A percentile compares a stretch with the other conserved stretches of the same genome.
phyloP scores from a whole-genome alignment of 352 stramenopile genomes.

The Thalassiosira livingstoniorum region DNA sequence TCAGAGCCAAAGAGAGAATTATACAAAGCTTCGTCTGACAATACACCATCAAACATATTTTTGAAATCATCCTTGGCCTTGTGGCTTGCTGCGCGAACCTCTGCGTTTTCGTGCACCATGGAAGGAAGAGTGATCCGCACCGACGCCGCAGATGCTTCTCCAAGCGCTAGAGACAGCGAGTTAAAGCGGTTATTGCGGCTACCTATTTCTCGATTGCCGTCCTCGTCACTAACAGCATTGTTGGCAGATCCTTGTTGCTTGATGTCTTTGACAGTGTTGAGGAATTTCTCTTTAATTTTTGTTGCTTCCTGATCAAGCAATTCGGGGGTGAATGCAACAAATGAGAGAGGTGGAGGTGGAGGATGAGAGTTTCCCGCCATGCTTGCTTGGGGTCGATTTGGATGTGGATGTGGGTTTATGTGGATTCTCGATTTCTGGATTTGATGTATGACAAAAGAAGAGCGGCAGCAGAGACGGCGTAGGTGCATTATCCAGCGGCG shows the following conservation, averaged over 20 bases:
- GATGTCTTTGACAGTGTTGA: background rate
- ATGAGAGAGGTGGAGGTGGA: conserved; percentile 10
- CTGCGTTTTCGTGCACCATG: conserved; percentile 38
- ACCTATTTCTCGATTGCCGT: background rate
- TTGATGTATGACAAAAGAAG: no score
- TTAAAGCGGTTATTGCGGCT: conserved; percentile 7
- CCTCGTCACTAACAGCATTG: no score
- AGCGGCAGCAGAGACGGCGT: no score
- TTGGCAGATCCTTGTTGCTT: no score
- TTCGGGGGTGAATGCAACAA: conserved; percentile 2
- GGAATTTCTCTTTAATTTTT: conserved; percentile 11
- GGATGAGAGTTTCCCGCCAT: background rate
- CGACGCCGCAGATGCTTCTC: conserved; percentile 30
- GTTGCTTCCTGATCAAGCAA: background rate
- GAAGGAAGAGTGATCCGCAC: conserved; percentile 31
- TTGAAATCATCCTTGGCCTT: conserved; percentile 41
- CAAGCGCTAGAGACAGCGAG: conserved; percentile 24
- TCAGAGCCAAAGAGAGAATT: conserved; percentile 1
- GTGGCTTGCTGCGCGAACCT: conserved; percentile 22
- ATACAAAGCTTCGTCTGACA: conserved; percentile 24
- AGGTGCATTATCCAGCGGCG: no score
- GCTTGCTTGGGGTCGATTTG: background rate
- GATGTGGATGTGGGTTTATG: no score
- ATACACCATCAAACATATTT: conserved; percentile 33
- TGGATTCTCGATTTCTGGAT: no score